phyloP scores from a whole-genome alignment of 1,139 yeast genomes.

The Yamadazyma siamensis region DNA sequence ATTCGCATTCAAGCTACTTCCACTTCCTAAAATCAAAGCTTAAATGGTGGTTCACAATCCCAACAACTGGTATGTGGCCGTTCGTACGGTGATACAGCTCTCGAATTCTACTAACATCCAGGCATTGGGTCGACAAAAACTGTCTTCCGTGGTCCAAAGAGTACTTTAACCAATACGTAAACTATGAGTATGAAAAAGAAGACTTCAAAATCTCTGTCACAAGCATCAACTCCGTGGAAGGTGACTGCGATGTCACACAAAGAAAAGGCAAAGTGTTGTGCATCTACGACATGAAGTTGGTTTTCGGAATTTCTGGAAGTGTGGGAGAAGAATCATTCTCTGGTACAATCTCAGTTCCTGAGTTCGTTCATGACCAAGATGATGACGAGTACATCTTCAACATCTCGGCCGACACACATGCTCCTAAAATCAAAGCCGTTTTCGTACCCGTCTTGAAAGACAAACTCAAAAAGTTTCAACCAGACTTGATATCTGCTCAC shows the following conservation, averaged over 20 bases:
- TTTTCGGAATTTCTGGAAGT: conserved; percentile 40
- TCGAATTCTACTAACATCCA: conserved; percentile 22
- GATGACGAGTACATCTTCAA: conserved; percentile 62
- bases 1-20: too few relatives aligned
- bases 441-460: conserved; percentile 50
- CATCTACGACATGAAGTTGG: conserved; percentile 61
- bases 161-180: conserved; percentile 45
- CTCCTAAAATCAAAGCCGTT: conserved; percentile 36
- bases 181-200: conserved; percentile 33
- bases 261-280: conserved; percentile 78
- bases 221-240: conserved; percentile 47
- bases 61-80: conserved; percentile 65
- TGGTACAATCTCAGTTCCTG: conserved; percentile 52
- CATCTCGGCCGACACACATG: conserved; percentile 37
- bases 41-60: conserved; percentile 77
- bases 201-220: conserved; percentile 33
- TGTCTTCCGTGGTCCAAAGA: conserved; percentile 73
- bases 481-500: conserved; percentile 58
- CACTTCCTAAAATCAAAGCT: too few relatives aligned
- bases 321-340: conserved; percentile 22
- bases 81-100: neutral
- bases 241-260: conserved; percentile 80
- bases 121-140: conserved; percentile 86
- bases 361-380: conserved; percentile 71
- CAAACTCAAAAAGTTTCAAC: conserved; percentile 56